Evolutionary conservation across 2,329 filamentous ascomycete species (phyloP).

Genomic region (Incumbomyces lentus): DNA sequence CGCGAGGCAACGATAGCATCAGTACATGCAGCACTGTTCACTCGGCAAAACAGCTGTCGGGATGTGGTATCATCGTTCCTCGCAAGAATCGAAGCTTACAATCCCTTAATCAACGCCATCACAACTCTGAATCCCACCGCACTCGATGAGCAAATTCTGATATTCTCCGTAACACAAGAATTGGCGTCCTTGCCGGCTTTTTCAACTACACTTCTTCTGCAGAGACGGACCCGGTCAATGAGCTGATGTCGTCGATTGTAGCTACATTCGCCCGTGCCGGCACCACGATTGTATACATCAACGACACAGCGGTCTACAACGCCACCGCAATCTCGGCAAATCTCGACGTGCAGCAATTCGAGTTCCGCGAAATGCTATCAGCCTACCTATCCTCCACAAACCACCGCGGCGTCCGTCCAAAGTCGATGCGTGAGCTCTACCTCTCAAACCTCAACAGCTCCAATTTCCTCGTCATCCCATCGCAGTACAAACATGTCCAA

Average conservation of each 20-base stretch:
- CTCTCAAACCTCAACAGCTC: slow-evolving; percentile 26
- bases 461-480: slow-evolving; percentile 50
- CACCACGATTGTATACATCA: slow-evolving; percentile 42
- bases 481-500: slow-evolving; percentile 47
- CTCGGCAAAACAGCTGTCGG: slow-evolving; percentile 43
- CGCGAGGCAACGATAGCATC: slow-evolving; percentile 49
- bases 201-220: slow-evolving; percentile 42
- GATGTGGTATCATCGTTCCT: slow-evolving; percentile 47
- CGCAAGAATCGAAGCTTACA: slow-evolving; percentile 46
- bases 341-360: slow-evolving; percentile 51
- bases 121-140: slow-evolving; percentile 43
- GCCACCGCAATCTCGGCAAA: slow-evolving; percentile 36
- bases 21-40: slow-evolving; percentile 47
- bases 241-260: slow-evolving; percentile 41
- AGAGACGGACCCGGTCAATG: slow-evolving; percentile 50
- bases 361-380: slow-evolving; percentile 48
- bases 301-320: slow-evolving; percentile 39
- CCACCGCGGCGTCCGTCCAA: slow-evolving; percentile 35
- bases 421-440: slow-evolving; percentile 13
- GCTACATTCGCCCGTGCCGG: slow-evolving; percentile 37
- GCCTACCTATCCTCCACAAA: slow-evolving; percentile 42
- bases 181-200: slow-evolving; percentile 47
- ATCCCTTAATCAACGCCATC: slow-evolving; percentile 49
- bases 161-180: slow-evolving; percentile 28
- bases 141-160: slow-evolving; percentile 28